Conservation (phyloP, 2,329 filamentous ascomycete species). For the Alternaria sp. region DNA sequence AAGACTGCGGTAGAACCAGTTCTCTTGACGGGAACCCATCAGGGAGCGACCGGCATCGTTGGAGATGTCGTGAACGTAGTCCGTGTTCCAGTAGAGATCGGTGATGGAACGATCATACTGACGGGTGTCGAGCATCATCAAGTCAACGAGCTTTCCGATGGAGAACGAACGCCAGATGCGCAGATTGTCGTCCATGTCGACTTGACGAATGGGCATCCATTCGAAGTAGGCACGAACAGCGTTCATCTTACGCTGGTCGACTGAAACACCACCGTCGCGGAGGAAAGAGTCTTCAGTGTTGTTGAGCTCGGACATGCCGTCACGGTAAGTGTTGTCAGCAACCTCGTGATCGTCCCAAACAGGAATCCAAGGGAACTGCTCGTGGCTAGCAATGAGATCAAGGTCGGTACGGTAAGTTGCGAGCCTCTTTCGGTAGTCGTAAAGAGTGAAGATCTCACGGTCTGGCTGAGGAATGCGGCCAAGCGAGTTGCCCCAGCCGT, state of each 20-base stretch:
- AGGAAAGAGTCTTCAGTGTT: slow-evolving; percentile 54
- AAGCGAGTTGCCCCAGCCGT: slow-evolving; percentile 44
- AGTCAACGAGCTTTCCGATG: slow-evolving; percentile 50
- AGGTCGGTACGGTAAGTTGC: slow-evolving; percentile 51
- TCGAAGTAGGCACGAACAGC: slow-evolving; percentile 55
- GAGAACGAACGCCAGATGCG: slow-evolving; percentile 53
- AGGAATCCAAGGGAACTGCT: slow-evolving; percentile 52
- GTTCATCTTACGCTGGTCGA: slow-evolving; percentile 56
- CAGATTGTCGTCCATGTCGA: slow-evolving; percentile 53
- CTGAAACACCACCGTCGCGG: slow-evolving; percentile 46
- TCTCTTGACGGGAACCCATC: slow-evolving; percentile 76
- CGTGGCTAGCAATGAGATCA: slow-evolving; percentile 48
- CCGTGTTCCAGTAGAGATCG: slow-evolving; percentile 62
- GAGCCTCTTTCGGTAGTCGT: slow-evolving; percentile 54
- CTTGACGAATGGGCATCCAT: slow-evolving; percentile 54
- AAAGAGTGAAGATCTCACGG: slow-evolving; percentile 50
- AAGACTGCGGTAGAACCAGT: slow-evolving; percentile 64
- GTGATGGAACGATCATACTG: slow-evolving; percentile 54
- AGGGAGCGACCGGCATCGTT: slow-evolving; percentile 71
- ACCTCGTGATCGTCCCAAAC: slow-evolving; percentile 56
- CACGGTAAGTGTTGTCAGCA: slow-evolving; percentile 51
- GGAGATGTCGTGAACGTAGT: slow-evolving; percentile 67
- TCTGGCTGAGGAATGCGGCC: slow-evolving; percentile 43
- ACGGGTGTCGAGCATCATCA: slow-evolving; percentile 53
- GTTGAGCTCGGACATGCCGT: slow-evolving; percentile 49